Base-by-base conservation (phyloP, 495 filamentous ascomycete genomes). In the Mytilinidion resinicola region DNA sequence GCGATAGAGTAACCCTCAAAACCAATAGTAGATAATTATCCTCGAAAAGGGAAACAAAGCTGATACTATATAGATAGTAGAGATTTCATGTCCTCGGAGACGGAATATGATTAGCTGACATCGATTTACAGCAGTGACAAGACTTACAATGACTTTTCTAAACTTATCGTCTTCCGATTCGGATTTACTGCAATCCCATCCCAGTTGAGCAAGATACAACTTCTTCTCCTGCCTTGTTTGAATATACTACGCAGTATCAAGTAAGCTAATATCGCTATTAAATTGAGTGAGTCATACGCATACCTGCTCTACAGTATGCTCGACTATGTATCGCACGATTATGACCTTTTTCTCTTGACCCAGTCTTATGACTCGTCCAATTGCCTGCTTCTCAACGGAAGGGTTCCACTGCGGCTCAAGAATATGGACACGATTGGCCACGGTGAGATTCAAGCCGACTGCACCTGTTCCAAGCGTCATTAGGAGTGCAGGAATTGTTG, bases 381-480 rank as follows among this genome's bases (percentile, higher is more conserved):
- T 58, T n/a, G 69, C 69, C 48, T 71, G 69, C 10, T 41, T 61
- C 57, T 71, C 69, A 7, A 71, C 65, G 37, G 57, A 62, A 4
- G 69, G 69, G 47, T 71, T 71, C 69, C 69, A 71, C 49, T 71
- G 69, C 41, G 68, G 69, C 59, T 70, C 68, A 17, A 70, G 53
- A 33, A 71, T 61, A 53, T 69, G 60, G 0, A 72, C 55, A 9
- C 63, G 64, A 19, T 55, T 61, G 7, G 69, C 69, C 17, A 57
- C 35, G 4, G 65, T 65, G n/a, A 71, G 51, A 46, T 71, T 71
- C 7, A 71, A 63, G 58, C 65, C 65, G 0, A 66, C 62, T 2
- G 65, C 57, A 20, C 67, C 67, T 21, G 55, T 66, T 15, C 67
- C 65, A 36, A 65, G 56, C 0, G 67, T 53, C 51, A 69, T 58